Evolutionary conservation across 1,284 basidiomycete species (phyloP).

Genomic region (Porodaedalea pini): DNA sequence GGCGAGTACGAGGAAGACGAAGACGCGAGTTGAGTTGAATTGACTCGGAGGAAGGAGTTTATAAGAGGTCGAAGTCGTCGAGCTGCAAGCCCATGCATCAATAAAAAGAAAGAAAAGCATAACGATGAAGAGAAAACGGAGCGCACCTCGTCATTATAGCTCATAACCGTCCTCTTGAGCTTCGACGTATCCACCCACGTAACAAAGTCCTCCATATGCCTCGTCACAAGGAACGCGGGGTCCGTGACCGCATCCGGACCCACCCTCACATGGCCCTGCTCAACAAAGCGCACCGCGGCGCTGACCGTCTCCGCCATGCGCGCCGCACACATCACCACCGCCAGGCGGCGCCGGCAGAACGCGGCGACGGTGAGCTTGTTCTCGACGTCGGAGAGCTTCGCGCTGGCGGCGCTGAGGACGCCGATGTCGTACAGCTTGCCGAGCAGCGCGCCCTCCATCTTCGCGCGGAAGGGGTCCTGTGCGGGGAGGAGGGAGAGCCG

Average conservation of each 20-base stretch:
- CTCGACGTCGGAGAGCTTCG: constrained; percentile 89
- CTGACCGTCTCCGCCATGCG: constrained; percentile 97
- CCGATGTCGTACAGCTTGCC: constrained; percentile 98
- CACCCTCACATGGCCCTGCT: constrained; percentile 97
- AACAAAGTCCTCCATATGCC: constrained; percentile 99
- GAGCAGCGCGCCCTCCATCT: constrained; percentile 85
- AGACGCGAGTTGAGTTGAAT: neutral
- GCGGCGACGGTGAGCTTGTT: constrained; percentile 94
- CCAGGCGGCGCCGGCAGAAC: constrained; percentile 88
- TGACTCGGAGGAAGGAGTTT: constrained; percentile 24
- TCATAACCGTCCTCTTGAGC: constrained; percentile 92
- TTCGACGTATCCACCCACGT: constrained; percentile 99
- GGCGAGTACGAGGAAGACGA: neutral
- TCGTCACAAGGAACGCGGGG: constrained; percentile 93
- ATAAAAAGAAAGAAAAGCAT: constrained; percentile 17
- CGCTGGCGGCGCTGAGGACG: constrained; percentile 70
- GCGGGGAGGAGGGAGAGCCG: constrained; percentile 85
- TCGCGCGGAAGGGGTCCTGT: constrained; percentile 83
- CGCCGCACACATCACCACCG: constrained; percentile 88
- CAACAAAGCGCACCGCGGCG: constrained; percentile 93
- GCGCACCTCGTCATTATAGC: constrained; percentile 93
- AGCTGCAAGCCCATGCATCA: constrained; percentile 45
- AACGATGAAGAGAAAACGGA: constrained; percentile 12
- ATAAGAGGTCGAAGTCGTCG: constrained; percentile 87
- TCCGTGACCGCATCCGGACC: constrained; percentile 96